Conservation (phyloP, 2,329 filamentous ascomycete genomes). For the Cadophora gregata region DNA sequence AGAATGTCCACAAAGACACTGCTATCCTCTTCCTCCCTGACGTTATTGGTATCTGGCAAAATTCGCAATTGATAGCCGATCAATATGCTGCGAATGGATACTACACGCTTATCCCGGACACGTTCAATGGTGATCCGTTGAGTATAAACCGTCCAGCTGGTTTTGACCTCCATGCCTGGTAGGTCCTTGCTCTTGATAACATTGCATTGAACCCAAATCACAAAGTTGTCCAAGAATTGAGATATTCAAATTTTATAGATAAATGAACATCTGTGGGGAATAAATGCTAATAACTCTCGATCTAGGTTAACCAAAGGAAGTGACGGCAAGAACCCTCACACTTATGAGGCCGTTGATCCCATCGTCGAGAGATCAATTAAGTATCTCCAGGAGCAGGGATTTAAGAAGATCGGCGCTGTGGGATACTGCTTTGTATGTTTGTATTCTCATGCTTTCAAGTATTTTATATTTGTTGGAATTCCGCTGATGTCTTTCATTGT, state of each 20-base stretch:
- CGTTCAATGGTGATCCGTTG: constrained; percentile 71
- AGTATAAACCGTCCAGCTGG: constrained; percentile 54
- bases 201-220: neutral
- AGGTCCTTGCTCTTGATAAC: neutral
- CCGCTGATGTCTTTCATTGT: neutral
- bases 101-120: constrained; percentile 65
- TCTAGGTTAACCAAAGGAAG: constrained; percentile 37
- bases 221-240: neutral
- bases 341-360: constrained; percentile 38
- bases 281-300: neutral
- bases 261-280: too few relatives aligned
- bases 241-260: neutral
- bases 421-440: constrained; percentile 70
- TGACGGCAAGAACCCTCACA: constrained; percentile 44
- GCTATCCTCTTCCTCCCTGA: constrained; percentile 44
- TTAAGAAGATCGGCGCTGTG: constrained; percentile 66
- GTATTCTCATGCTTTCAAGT: neutral
- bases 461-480: neutral
- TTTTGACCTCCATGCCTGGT: constrained; percentile 58
- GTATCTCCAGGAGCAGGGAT: constrained; percentile 60
- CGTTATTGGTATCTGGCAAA: constrained; percentile 52
- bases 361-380: constrained; percentile 59
- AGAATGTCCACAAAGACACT: constrained; percentile 40
- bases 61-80: constrained; percentile 72
- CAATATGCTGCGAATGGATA: constrained; percentile 71